Evolutionary conservation across 306 rosid species (phyloP).

Genomic region (Vigna unguiculata): DNA sequence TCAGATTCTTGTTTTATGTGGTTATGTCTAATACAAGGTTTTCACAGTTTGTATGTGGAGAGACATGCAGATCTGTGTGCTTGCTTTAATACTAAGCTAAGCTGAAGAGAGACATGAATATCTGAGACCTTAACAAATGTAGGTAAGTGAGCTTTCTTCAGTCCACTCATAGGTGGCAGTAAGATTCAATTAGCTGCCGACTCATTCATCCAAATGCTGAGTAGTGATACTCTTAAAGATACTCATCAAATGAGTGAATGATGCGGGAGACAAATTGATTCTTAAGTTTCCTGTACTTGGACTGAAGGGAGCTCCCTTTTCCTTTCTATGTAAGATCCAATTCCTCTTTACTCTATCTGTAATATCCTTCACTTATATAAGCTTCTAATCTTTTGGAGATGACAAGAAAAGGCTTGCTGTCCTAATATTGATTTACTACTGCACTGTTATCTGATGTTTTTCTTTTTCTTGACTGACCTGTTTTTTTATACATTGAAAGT

Average conservation of each 20-base stretch:
- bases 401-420: no score
- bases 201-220: constrained; percentile 95
- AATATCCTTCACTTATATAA: no score
- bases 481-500: neutral
- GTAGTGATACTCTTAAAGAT: constrained; percentile 16
- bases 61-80: constrained; percentile 18
- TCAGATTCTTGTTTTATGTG: neutral
- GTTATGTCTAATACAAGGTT: neutral
- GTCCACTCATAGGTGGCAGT: constrained; percentile 79
- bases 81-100: neutral
- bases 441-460: neutral
- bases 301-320: constrained; percentile 99
- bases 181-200: constrained; percentile 91
- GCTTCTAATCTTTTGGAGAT: no score
- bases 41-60: neutral
- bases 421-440: neutral
- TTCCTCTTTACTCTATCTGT: no score
- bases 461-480: neutral
- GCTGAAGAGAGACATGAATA: neutral
- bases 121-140: neutral
- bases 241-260: constrained; percentile 91
- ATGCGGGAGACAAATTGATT: constrained; percentile 89
- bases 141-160: constrained; percentile 84
- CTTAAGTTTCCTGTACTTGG: constrained; percentile 84
- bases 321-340: neutral